Evolutionary conservation across 306 rosid genomes (phyloP).

Genomic region (Rubus idaeus): DNA sequence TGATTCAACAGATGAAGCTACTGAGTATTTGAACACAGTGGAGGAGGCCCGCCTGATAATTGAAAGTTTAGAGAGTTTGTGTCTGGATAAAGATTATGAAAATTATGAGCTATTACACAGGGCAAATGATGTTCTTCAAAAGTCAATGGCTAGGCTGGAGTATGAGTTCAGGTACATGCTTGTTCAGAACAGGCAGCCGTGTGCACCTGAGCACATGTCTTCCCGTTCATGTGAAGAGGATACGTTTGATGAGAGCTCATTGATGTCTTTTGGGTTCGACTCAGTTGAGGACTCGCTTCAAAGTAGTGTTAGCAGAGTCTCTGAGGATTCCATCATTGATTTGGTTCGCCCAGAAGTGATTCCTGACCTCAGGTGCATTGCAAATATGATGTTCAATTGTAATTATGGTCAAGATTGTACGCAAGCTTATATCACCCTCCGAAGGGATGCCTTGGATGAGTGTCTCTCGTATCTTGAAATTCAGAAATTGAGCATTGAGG

Average conservation of each 20-base stretch:
- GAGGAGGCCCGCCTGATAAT: conserved; percentile 59
- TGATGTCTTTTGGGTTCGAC: conserved; percentile 69
- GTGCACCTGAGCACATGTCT: conserved; percentile 70
- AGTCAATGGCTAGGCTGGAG: conserved; percentile 81
- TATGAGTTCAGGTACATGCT: conserved; percentile 76
- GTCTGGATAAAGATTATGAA: conserved; percentile 48
- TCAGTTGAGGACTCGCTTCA: conserved; percentile 59
- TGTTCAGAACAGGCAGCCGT: conserved; percentile 64
- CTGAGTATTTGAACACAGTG: conserved; percentile 60
- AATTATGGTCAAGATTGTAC: conserved; percentile 69
- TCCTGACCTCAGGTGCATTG: conserved; percentile 65
- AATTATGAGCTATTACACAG: conserved; percentile 43
- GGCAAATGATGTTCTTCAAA: conserved; percentile 77
- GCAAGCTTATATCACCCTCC: conserved; percentile 61
- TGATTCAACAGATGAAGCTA: conserved; percentile 65
- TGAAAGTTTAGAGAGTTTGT: conserved; percentile 50
- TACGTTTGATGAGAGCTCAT: conserved; percentile 55
- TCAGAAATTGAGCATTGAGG: conserved; percentile 84
- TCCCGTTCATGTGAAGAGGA: conserved; percentile 73
- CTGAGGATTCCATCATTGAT: conserved; percentile 63
- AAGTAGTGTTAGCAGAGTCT: conserved; percentile 54
- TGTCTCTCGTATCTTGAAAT: conserved; percentile 69
- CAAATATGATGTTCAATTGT: conserved; percentile 63
- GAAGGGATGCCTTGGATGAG: conserved; percentile 81
- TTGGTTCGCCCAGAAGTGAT: conserved; percentile 63